phyloP scores from a whole-genome alignment of 73 alveolate genomes.

The Blepharisma japonicum region DNA sequence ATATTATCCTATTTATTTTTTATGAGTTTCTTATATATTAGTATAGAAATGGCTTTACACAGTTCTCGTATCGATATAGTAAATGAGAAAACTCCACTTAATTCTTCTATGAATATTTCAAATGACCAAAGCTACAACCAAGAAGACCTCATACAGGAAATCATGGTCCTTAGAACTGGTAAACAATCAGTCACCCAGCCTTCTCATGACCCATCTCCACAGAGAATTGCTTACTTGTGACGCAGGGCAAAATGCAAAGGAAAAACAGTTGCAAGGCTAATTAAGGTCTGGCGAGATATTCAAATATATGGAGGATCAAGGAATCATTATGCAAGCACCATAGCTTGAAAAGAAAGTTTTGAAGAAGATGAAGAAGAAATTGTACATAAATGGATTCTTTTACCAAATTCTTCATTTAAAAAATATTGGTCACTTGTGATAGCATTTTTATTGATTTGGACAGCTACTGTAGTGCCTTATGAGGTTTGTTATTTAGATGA shows the following conservation, averaged over 20 bases:
- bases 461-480: constrained; percentile 64
- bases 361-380: neutral
- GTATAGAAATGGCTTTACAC: too few species aligned
- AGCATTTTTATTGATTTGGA: constrained; percentile 45
- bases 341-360: constrained; percentile 29
- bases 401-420: constrained; percentile 52
- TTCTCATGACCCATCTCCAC: neutral
- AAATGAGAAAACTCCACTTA: too few species aligned
- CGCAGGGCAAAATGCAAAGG: neutral
- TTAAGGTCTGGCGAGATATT: constrained; percentile 26
- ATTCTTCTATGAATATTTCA: too few species aligned
- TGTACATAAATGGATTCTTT: constrained; percentile 28
- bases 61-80: too few species aligned
- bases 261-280: constrained; percentile 9
- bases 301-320: constrained; percentile 25
- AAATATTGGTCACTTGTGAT: constrained; percentile 51
- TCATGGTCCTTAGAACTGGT: too few species aligned
- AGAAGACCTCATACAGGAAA: too few species aligned
- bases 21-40: too few species aligned
- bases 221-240: neutral
- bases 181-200: neutral
- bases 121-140: too few species aligned
- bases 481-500: constrained; percentile 76
- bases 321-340: constrained; percentile 20
- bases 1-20: neutral